These are phyloP conservation scores for Tetracentron sinense DNA, from an alignment of 164 flowering plant genomes.

Conservation along the genomic window DNA sequence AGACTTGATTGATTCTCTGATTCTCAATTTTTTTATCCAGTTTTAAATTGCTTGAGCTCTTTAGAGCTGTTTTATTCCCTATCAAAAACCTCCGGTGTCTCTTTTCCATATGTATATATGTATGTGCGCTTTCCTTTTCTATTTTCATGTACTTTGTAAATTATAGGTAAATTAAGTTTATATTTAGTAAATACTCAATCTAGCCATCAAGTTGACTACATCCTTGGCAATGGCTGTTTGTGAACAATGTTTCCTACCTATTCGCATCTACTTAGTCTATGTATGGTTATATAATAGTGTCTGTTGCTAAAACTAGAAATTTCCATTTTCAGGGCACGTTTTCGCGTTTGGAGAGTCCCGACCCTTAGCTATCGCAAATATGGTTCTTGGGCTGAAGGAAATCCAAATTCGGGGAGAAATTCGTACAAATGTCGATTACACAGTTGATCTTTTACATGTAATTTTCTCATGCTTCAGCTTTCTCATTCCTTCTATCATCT, in stretches of 20 bases:
- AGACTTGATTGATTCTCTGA: neutral
- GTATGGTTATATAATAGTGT: neutral
- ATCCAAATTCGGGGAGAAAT: constrained; percentile 99
- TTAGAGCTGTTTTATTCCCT: neutral
- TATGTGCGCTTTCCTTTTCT: too few species aligned
- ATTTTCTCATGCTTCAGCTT: constrained; percentile 18
- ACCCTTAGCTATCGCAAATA: constrained; percentile 92
- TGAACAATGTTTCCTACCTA: neutral
- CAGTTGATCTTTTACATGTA: constrained; percentile 96
- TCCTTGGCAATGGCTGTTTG: neutral
- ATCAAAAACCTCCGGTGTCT: neutral
- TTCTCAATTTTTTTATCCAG: too few species aligned
- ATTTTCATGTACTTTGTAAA: neutral
- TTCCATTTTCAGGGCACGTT: constrained; percentile 70
- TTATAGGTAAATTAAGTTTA: neutral
- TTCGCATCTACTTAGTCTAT: neutral
- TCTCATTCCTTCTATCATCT: neutral
- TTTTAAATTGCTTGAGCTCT: neutral
- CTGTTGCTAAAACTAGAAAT: constrained; percentile 1
- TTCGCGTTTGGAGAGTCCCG: constrained; percentile 99
- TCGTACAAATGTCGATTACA: constrained; percentile 95
- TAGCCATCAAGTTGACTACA: neutral
- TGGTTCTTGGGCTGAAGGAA: constrained; percentile 99
- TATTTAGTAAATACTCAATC: neutral
- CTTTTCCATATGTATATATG: neutral